These are phyloP conservation scores for Leccinum griseonigrum DNA, from an alignment of 1,284 basidiomycete genomes.

Conservation along the genomic window DNA sequence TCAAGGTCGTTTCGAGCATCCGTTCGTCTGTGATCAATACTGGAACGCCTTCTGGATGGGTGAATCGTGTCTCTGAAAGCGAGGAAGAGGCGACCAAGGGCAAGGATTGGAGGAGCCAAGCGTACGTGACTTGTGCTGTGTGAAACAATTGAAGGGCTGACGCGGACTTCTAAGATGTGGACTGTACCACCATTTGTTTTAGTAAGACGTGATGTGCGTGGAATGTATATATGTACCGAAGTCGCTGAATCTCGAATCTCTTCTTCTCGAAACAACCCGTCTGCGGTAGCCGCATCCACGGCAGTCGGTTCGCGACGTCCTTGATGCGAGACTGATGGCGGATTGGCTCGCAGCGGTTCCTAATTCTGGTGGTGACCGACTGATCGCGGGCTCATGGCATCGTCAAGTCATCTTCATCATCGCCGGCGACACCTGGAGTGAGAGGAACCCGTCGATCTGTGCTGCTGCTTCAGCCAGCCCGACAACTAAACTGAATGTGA, in stretches of 20 bases:
- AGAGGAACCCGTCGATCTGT: not conserved
- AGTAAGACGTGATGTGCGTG: not conserved
- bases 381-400: not conserved
- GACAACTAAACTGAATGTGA: too few species aligned
- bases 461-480: not conserved
- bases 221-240: not conserved
- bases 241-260: not conserved
- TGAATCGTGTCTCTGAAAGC: slow-evolving; percentile 60
- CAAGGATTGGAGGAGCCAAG: slow-evolving; percentile 67
- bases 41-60: slow-evolving; percentile 72
- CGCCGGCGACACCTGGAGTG: too few species aligned
- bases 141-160: slow-evolving; percentile 1
- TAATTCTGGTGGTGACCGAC: not conserved
- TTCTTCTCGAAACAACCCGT: too few species aligned
- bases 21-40: slow-evolving; percentile 61
- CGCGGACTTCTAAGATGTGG: slow-evolving; percentile 9
- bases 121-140: slow-evolving; percentile 38
- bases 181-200: not conserved
- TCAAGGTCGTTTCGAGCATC: slow-evolving; percentile 69
- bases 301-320: not conserved
- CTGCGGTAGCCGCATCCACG: not conserved
- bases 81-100: slow-evolving; percentile 48
- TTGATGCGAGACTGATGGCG: not conserved
- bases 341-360: not conserved
- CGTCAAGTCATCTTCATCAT: too few species aligned